phyloP scores from a whole-genome alignment of 2,329 filamentous ascomycete species.

The Truncatella angustata region DNA sequence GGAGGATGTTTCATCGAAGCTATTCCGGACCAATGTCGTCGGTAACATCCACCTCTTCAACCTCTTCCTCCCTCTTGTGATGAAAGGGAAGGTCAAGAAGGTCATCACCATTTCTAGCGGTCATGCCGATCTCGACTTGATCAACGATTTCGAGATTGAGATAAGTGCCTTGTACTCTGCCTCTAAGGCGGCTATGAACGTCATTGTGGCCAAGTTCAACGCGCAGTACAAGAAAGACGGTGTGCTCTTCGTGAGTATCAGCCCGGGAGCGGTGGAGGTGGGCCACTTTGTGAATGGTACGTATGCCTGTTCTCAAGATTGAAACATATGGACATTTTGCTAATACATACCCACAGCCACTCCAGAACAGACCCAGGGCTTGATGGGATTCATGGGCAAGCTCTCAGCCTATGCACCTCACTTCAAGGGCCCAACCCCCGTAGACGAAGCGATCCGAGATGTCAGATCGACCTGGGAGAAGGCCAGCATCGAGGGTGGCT shows the following conservation, averaged over 20 bases:
- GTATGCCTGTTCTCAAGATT: too few relatives aligned
- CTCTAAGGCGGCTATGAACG: conserved; percentile 27
- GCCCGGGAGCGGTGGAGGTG: conserved; percentile 38
- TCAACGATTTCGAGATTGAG: conserved; percentile 21
- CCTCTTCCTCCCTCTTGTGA: conserved; percentile 49
- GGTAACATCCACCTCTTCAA: conserved; percentile 51
- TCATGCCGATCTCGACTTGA: conserved; percentile 36
- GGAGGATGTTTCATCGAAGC: conserved; percentile 10
- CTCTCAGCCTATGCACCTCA: conserved; percentile 20
- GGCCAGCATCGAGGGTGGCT: conserved; percentile 19
- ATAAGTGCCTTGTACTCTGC: conserved; percentile 46
- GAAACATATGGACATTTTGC: background rate
- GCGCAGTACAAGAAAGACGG: conserved; percentile 40
- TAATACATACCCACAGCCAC: background rate
- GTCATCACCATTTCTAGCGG: conserved; percentile 48
- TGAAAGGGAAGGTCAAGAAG: conserved; percentile 50
- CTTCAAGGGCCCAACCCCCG: conserved; percentile 20
- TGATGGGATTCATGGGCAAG: conserved; percentile 15
- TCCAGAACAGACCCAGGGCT: background rate
- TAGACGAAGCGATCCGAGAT: conserved; percentile 19
- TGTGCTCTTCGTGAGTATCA: conserved; percentile 42
- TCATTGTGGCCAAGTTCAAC: conserved; percentile 35
- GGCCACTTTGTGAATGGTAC: conserved; percentile 16
- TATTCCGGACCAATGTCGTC: conserved; percentile 43
- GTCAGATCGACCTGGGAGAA: conserved; percentile 20